Evolutionary conservation across 495 filamentous ascomycete genomes (phyloP).

Genomic region (Aspergillus ellipticus): DNA sequence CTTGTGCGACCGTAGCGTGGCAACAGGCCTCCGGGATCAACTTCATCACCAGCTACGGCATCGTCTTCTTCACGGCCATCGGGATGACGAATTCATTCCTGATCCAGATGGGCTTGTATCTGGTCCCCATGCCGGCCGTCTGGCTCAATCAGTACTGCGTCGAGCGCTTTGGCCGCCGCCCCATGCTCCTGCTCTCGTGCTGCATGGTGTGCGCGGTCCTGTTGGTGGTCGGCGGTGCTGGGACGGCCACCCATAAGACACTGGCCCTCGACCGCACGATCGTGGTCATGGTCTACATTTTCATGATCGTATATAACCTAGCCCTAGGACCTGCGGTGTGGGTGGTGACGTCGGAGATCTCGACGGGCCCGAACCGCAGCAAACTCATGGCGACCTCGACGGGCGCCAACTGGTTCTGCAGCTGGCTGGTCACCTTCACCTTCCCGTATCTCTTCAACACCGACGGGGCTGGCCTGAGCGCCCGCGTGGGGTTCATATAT

Average conservation of each 20-base stretch:
- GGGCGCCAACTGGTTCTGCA: not conserved
- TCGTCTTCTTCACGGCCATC: not conserved
- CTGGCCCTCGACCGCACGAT: not conserved
- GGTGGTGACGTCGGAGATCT: not conserved
- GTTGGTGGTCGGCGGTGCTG: not conserved
- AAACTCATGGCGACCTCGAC: not conserved
- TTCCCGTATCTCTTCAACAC: not conserved
- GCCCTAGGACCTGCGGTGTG: not conserved
- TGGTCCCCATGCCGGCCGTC: not conserved
- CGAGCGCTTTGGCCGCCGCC: not conserved
- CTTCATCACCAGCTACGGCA: constrained; percentile 2
- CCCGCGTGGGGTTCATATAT: not conserved
- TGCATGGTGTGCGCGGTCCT: not conserved
- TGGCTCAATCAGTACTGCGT: constrained; percentile 1
- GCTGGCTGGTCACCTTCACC: not conserved
- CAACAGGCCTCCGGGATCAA: not conserved
- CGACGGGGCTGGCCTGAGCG: not conserved
- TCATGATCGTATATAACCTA: constrained; percentile 1
- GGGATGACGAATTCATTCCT: not conserved
- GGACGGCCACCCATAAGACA: not conserved
- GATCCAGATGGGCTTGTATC: constrained; percentile 3
- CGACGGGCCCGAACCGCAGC: not conserved
- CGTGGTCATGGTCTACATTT: constrained; percentile 2
- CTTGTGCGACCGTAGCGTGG: not conserved
- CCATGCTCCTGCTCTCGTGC: not conserved